A percentile compares a stretch with the other conserved stretches of the same genome.
phyloP scores from a whole-genome alignment of 768 basidiomycete genomes.

The Xerocomellus chrysenteron region DNA sequence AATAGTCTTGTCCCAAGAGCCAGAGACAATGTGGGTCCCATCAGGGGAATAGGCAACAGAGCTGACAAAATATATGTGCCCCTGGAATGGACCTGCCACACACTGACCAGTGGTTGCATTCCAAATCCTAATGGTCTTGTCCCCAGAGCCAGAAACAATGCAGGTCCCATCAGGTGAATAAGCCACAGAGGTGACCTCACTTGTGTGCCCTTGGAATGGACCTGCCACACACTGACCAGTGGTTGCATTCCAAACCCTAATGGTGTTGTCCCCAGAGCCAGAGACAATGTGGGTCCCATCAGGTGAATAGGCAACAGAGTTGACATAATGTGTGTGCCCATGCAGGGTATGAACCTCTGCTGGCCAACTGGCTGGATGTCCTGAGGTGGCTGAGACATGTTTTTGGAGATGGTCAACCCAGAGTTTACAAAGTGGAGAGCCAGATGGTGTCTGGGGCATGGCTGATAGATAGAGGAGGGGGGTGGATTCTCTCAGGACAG shows the following conservation, averaged over 20 bases:
- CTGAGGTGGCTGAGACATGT: background rate
- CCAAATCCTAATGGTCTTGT: conserved; percentile 11
- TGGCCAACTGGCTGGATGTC: background rate
- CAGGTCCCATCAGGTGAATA: too few relatives aligned
- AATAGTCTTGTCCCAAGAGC: too few relatives aligned
- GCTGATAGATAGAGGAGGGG: background rate
- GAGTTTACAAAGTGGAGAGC: background rate
- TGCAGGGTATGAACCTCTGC: background rate
- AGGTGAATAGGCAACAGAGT: too few relatives aligned
- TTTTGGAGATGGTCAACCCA: background rate
- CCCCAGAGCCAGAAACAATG: too few relatives aligned
- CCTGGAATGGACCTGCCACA: conserved; percentile 17
- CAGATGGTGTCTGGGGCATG: background rate
- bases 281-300: too few relatives aligned
- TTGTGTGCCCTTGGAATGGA: too few relatives aligned
- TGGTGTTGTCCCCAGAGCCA: too few relatives aligned
- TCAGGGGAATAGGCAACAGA: too few relatives aligned
- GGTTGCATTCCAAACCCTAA: too few relatives aligned
- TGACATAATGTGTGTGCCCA: background rate
- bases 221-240: too few relatives aligned
- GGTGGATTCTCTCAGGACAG: background rate
- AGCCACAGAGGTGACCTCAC: too few relatives aligned
- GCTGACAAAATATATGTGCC: background rate
- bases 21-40: too few relatives aligned
- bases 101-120: conserved; percentile 8